Evolutionary conservation across 768 basidiomycete species (phyloP), one percentile per base, ranked within the genome.

Genomic region (Candolleomyces aberdarensis): DNA sequence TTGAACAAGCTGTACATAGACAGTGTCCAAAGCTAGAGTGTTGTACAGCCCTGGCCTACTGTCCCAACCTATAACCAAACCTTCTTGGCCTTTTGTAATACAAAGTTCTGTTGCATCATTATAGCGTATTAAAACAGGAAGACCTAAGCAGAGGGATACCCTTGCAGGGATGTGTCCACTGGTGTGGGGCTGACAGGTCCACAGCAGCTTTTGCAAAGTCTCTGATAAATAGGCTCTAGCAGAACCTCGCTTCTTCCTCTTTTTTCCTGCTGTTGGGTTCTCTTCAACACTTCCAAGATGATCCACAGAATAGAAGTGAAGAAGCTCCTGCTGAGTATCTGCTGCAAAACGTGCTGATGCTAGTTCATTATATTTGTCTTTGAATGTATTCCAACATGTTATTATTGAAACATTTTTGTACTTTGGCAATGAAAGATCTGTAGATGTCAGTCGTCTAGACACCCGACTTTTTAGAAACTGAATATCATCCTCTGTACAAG

Each of bases 351-450:
- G 59, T n/a, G 51, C 8, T 22, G 54, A 44, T 1, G 75, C 75
- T 0, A 75, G 8, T 10, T 63, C 20, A 65, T 81, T 81, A 0
- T 79, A 70, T 57, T 65, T 59, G 64, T 80, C 78, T 58, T 75
- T 73, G 26, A 75, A 67, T 8, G 65, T 36, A 69, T 78, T 80
- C 22, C 62, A 63, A 5, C 69, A 66, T 5, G 75, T 78, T 36
- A 81, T 80, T 9, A 79, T 67, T 3, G 78, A 71, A 3, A 74
- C 66, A 67, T 75, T 62, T n/a, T 70, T 29, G 56, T 77, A 80
- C 4, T 58, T 41, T 8, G 55, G 43, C 11, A 56, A 5, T 1
- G 55, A 46, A 2, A 46, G 15, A 17, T 20, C 19, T 46, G 43
- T 44, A 4, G 20, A 13, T n/a, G 31, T 26, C 1, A 5, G 3